Percentiles rank a stretch among this genome's conserved stretches.
phyloP scores from a whole-genome alignment of 768 basidiomycete genomes.

The Boletus barrowsii region DNA sequence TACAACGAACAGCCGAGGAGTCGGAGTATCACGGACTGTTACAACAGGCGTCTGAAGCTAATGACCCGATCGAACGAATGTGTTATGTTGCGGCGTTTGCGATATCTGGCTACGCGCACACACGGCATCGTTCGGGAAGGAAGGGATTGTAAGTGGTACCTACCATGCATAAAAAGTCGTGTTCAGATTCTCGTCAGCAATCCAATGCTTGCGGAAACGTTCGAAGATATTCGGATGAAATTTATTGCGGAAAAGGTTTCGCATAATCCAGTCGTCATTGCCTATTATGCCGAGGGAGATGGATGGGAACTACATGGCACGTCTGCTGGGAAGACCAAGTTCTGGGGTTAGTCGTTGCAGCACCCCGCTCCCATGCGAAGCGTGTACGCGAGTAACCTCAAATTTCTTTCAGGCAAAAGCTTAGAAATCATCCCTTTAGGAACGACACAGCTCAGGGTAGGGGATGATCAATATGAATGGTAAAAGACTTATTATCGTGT shows the following conservation, averaged over 20 bases:
- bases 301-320: slow-evolving; percentile 76
- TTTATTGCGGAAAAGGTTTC: slow-evolving; percentile 87
- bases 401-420: slow-evolving; percentile 63
- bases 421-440: slow-evolving; percentile 84
- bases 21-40: slow-evolving; percentile 73
- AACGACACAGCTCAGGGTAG: slow-evolving; percentile 62
- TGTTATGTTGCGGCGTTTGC: slow-evolving; percentile 82
- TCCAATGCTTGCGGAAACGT: slow-evolving; percentile 86
- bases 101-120: slow-evolving; percentile 80
- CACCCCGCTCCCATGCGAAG: slow-evolving; percentile 5
- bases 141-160: slow-evolving; percentile 75
- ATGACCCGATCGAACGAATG: slow-evolving; percentile 64
- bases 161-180: slow-evolving; percentile 1
- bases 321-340: slow-evolving; percentile 82
- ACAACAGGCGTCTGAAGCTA: slow-evolving; percentile 55
- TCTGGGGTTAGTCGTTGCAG: slow-evolving; percentile 66
- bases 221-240: slow-evolving; percentile 75
- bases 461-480: slow-evolving; percentile 70
- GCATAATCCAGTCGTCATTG: slow-evolving; percentile 81
- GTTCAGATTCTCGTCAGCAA: slow-evolving; percentile 50
- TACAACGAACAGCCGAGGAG: slow-evolving; percentile 82
- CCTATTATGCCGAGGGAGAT: slow-evolving; percentile 79
- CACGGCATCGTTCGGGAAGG: slow-evolving; percentile 72
- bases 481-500: slow-evolving; percentile 28
- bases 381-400: slow-evolving; percentile 18